These are phyloP conservation scores for Boletus rubropictus DNA, from an alignment of 768 basidiomycete genomes.

Conservation along the genomic window DNA sequence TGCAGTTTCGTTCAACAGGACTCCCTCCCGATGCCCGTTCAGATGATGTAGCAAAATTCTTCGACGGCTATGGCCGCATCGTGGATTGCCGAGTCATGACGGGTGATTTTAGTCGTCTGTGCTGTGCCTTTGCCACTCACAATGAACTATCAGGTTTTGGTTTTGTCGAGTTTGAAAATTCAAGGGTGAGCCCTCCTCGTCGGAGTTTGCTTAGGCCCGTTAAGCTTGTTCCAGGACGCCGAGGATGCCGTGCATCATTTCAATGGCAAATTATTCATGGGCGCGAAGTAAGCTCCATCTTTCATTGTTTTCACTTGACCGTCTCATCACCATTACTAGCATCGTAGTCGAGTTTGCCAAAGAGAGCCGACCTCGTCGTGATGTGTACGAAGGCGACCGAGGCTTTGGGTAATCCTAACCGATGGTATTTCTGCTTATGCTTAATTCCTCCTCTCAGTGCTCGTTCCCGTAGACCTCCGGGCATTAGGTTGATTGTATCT, in stretches of 20 bases:
- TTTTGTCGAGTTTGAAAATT: constrained; percentile 91
- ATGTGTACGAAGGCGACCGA: constrained; percentile 56
- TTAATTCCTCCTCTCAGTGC: constrained; percentile 37
- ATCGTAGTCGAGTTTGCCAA: constrained; percentile 97
- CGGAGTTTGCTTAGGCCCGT: constrained; percentile 1
- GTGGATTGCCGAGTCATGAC: constrained; percentile 94
- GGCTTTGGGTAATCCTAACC: constrained; percentile 45
- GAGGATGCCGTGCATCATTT: constrained; percentile 87
- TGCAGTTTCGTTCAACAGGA: constrained; percentile 38
- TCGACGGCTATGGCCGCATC: constrained; percentile 85
- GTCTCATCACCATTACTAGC: constrained; percentile 35
- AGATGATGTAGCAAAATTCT: constrained; percentile 82
- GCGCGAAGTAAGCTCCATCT: constrained; percentile 46
- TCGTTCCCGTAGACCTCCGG: constrained; percentile 71
- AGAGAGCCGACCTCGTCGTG: constrained; percentile 81
- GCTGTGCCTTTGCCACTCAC: constrained; percentile 9
- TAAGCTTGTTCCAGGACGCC: constrained; percentile 60
- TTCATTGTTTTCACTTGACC: not conserved
- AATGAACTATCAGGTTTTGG: constrained; percentile 64
- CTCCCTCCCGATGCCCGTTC: constrained; percentile 79
- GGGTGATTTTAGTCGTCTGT: constrained; percentile 43
- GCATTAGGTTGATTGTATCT: constrained; percentile 77
- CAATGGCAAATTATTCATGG: constrained; percentile 88
- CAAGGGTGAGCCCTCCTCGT: constrained; percentile 44
- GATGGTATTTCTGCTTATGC: constrained; percentile 3